Base-by-base conservation (phyloP, 352 stramenopile species). In the Pythium coloratum region DNA sequence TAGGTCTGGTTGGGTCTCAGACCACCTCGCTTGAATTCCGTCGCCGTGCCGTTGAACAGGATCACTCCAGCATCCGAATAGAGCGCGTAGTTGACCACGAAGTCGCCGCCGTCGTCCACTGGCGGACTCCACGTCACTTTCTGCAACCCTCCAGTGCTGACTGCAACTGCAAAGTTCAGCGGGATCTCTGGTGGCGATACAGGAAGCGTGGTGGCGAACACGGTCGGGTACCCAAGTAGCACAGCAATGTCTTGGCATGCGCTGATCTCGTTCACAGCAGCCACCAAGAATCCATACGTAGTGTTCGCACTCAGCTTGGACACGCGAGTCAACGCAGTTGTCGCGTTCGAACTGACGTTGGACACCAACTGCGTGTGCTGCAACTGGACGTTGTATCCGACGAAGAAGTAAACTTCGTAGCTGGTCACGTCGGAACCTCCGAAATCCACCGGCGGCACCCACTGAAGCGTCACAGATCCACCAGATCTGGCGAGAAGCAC, bases 281-380 rank as follows among this genome's bases (percentile, higher is more conserved):
- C 64, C 2, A 89, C 78, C 26, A 76, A 67, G 55, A 91, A 82
- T 1, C 82, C 77, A 38, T 91, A 91, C 9, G 72, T 76, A 2
- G 76, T 82, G 49, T 83, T 84, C 2, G 82, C 70, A 3, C 75
- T 56, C 2, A 91, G 67, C 12, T 70, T 73, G 6, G 76, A 67
- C 2, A 89, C 66, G 69, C 77, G 80, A 12, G 64, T 68, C 9
- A 62, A 78, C 14, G 85, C 33, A 12, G 38, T 70, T 0, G 67
- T 68, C 2, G 67, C 65, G 13, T 59, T 65, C 0, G 42, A 6
- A 49, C 57, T 82, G 10, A 78, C 54, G 10, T 75, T 76, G 0
- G 49, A 55, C 20, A 82, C 54, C 5, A 71, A n/a, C 55, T 86
- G 71, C 30, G 64, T 53, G 47, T 70, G 86, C 46, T 87, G 77